A percentile compares a stretch with the other conserved stretches of the same genome.
These are phyloP conservation scores for Rutidosis leptorrhynchoides DNA, from an alignment of 129 eudicot genomes.

Conservation along the genomic window DNA sequence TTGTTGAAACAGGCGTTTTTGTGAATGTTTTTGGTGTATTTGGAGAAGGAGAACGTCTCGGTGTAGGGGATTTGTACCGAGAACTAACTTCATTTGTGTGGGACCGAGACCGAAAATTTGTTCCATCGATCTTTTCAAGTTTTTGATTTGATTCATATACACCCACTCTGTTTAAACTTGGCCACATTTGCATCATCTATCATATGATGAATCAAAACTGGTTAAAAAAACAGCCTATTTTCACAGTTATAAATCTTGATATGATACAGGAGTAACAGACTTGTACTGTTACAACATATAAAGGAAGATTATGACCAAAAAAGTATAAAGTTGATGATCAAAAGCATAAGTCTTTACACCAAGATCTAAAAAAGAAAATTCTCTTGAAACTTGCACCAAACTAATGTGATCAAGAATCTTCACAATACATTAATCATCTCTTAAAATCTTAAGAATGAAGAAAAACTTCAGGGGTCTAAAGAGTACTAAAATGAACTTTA, in stretches of 20 bases:
- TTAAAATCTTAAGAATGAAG: conserved; percentile 32
- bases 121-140: conserved; percentile 55
- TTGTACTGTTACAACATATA: conserved; percentile 19
- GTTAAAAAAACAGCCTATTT: conserved; percentile 9
- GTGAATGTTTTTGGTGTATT: conserved; percentile 40
- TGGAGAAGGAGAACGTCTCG: conserved; percentile 71
- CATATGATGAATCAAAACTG: conserved; percentile 31
- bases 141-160: conserved; percentile 47
- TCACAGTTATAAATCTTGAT: conserved; percentile 36
- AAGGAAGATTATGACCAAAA: conserved; percentile 41
- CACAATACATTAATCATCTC: conserved; percentile 17
- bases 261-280: background rate
- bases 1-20: conserved; percentile 41
- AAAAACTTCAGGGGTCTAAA: conserved; percentile 11
- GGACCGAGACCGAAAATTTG: conserved; percentile 45
- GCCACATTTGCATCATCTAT: conserved; percentile 53
- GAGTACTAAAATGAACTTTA: conserved; percentile 33
- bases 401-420: conserved; percentile 30
- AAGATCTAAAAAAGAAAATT: conserved; percentile 41
- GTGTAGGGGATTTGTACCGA: conserved; percentile 71
- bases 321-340: conserved; percentile 42
- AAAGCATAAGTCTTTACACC: conserved; percentile 50
- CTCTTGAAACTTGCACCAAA: conserved; percentile 39
- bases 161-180: conserved; percentile 54
- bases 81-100: conserved; percentile 65